Evolutionary conservation across 352 stramenopile genomes (phyloP).

Genomic region (Plasmopara halstedii): DNA sequence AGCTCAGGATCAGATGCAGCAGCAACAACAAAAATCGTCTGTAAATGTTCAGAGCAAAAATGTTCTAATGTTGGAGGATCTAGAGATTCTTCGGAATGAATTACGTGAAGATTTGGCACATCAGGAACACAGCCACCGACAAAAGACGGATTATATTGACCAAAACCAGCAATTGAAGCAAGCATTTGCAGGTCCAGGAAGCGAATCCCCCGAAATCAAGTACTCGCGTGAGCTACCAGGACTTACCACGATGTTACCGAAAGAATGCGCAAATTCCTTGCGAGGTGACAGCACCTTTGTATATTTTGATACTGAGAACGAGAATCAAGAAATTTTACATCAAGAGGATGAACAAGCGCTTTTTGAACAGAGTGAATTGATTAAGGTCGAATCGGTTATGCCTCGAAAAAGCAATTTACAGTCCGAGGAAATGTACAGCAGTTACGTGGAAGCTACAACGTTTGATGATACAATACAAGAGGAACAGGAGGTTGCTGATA

Average conservation of each 20-base stretch:
- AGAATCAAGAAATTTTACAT: background rate
- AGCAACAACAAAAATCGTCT: slow-evolving; percentile 24
- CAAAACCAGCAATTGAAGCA: slow-evolving; percentile 15
- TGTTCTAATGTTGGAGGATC: slow-evolving; percentile 33
- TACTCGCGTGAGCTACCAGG: slow-evolving; percentile 3
- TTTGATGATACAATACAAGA: background rate
- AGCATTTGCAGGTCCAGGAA: slow-evolving; percentile 1
- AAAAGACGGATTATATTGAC: slow-evolving; percentile 34
- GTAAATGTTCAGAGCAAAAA: slow-evolving; percentile 2
- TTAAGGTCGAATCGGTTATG: slow-evolving; percentile 1
- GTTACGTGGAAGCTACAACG: background rate
- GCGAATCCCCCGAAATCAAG: background rate
- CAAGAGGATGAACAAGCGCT: background rate
- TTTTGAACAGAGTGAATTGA: slow-evolving; percentile 7
- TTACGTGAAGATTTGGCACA: slow-evolving; percentile 42
- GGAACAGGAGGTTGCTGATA: background rate
- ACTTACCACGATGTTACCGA: slow-evolving; percentile 1
- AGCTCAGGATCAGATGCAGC: slow-evolving; percentile 37
- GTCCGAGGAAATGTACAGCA: background rate
- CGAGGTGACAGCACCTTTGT: slow-evolving; percentile 51
- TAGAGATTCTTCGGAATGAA: slow-evolving; percentile 52
- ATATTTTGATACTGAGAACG: slow-evolving; percentile 28
- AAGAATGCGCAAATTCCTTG: slow-evolving; percentile 19
- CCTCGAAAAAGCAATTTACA: background rate
- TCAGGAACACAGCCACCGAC: slow-evolving; percentile 36